Percentiles rank a stretch among this genome's conserved stretches.
Evolutionary conservation across 768 basidiomycete genomes (phyloP).

Genomic region (Royoungia palumana): DNA sequence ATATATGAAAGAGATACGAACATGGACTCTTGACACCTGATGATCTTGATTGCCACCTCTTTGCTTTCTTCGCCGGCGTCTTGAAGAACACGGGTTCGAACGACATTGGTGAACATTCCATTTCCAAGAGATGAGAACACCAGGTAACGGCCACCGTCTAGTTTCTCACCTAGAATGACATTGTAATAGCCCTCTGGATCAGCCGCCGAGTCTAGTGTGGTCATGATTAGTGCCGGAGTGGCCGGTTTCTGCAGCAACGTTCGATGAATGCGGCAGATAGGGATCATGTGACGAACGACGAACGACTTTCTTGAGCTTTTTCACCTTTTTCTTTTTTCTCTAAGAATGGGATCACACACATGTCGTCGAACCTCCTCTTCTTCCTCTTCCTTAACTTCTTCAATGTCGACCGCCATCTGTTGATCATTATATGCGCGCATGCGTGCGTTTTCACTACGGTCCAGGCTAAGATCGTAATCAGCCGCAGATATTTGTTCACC

Average conservation of each 20-base stretch:
- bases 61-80: constrained; percentile 51
- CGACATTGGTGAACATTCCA: constrained; percentile 98
- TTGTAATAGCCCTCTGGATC: constrained; percentile 96
- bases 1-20: constrained; percentile 39
- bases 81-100: constrained; percentile 79
- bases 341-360: constrained; percentile 71
- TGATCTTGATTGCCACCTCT: constrained; percentile 98
- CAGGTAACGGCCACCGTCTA: constrained; percentile 90
- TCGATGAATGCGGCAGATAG: background rate
- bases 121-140: constrained; percentile 95
- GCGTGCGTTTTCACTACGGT: constrained; percentile 81
- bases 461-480: constrained; percentile 85
- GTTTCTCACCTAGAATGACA: constrained; percentile 88
- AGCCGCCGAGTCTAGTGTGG: constrained; percentile 82
- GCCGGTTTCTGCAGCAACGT: constrained; percentile 40
- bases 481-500: constrained; percentile 83
- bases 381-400: constrained; percentile 51
- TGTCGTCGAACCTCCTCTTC: constrained; percentile 94
- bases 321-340: constrained; percentile 51
- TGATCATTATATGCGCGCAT: constrained; percentile 51
- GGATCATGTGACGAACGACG: constrained; percentile 16
- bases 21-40: constrained; percentile 96
- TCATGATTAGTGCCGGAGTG: constrained; percentile 64
- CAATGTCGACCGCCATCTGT: constrained; percentile 40
- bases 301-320: constrained; percentile 61